These are phyloP conservation scores for Lachnellula arida DNA, from an alignment of 2,329 filamentous ascomycete species.

Conservation along the genomic window DNA sequence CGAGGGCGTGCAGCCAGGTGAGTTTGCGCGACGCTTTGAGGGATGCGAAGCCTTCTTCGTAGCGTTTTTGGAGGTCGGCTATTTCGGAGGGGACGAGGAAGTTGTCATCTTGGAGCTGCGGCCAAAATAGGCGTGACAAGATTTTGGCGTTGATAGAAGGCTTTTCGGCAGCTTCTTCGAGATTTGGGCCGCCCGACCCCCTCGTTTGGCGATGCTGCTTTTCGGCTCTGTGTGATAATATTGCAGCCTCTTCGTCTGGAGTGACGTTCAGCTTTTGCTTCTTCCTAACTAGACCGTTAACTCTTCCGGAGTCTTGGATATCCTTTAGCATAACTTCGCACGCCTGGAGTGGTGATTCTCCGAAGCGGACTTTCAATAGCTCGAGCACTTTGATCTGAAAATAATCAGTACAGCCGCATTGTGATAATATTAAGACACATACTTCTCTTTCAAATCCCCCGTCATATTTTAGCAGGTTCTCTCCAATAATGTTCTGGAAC, in stretches of 20 bases:
- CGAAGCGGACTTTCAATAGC: conserved; percentile 82
- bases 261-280: conserved; percentile 37
- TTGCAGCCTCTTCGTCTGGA: neutral
- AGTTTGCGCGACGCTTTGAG: conserved; percentile 83
- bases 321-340: conserved; percentile 98
- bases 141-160: conserved; percentile 70
- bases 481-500: conserved; percentile 83
- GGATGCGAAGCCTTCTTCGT: conserved; percentile 70
- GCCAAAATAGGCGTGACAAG: conserved; percentile 91
- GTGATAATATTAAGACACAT: conserved; percentile 9
- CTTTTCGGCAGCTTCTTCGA: conserved; percentile 25
- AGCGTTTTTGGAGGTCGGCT: conserved; percentile 58
- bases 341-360: conserved; percentile 78
- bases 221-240: conserved; percentile 5
- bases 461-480: conserved; percentile 66
- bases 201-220: conserved; percentile 31
- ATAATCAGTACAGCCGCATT: conserved; percentile 4
- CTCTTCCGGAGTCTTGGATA: conserved; percentile 73
- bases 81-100: conserved; percentile 61
- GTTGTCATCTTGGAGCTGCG: conserved; percentile 65
- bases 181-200: neutral
- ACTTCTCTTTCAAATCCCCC: conserved; percentile 68
- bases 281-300: conserved; percentile 64
- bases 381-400: conserved; percentile 69
- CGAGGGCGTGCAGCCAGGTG: conserved; percentile 80